Percentiles rank a stretch among this genome's conserved stretches.
Conservation (phyloP, 2,329 filamentous ascomycete species). For the Paecilomyces dactylethromorphus region DNA sequence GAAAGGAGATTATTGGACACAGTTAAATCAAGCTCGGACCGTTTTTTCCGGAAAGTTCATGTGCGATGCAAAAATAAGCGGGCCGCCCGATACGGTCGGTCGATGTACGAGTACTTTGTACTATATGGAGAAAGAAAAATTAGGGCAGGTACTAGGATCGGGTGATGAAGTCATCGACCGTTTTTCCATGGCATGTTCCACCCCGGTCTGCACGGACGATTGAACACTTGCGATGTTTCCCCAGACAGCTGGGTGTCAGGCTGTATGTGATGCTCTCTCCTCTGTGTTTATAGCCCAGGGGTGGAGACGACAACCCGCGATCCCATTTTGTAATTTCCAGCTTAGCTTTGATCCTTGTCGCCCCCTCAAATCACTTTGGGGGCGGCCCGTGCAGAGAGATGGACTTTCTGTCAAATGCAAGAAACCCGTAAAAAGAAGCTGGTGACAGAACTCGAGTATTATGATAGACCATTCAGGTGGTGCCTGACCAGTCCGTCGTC, state of each 20-base stretch:
- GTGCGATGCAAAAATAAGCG: neutral
- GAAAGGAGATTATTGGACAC: neutral
- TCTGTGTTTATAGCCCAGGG: too few relatives aligned
- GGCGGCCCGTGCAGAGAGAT: neutral
- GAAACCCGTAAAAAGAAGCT: neutral
- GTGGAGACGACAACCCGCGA: too few relatives aligned
- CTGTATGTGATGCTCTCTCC: too few relatives aligned
- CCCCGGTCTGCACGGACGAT: neutral
- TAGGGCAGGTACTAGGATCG: neutral
- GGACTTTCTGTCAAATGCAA: neutral
- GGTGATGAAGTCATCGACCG: neutral
- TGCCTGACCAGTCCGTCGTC: neutral
- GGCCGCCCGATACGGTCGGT: neutral
- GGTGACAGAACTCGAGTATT: neutral
- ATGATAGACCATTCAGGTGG: neutral
- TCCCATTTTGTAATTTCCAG: too few relatives aligned
- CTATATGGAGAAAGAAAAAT: too few relatives aligned
- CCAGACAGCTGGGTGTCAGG: too few relatives aligned
- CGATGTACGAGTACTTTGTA: neutral
- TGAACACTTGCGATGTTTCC: neutral
- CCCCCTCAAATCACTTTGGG: too few relatives aligned
- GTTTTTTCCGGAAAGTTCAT: neutral
- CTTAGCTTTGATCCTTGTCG: too few relatives aligned
- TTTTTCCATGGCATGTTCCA: neutral
- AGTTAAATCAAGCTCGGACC: neutral